Conservation (phyloP, 768 basidiomycete species). For the Lyophyllum atratum region DNA sequence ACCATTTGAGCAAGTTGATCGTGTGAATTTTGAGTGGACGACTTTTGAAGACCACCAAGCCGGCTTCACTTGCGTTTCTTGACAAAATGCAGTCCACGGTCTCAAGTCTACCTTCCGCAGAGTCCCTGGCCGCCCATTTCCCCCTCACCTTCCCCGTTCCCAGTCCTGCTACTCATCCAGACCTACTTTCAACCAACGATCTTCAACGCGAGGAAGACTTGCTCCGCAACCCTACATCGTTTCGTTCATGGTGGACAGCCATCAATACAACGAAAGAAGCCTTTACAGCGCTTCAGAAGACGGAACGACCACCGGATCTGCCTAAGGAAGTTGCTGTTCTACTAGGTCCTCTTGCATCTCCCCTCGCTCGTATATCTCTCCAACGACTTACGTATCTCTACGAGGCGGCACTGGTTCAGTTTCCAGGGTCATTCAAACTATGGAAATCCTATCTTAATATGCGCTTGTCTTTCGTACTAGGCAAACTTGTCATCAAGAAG, state of each 20-base stretch:
- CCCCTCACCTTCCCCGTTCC: constrained; percentile 88
- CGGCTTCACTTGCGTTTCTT: not conserved
- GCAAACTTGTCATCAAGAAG: constrained; percentile 70
- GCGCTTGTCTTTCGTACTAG: constrained; percentile 85
- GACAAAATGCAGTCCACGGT: constrained; percentile 59
- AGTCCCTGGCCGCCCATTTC: constrained; percentile 58
- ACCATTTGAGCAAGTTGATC: constrained; percentile 14
- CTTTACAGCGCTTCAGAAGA: constrained; percentile 56
- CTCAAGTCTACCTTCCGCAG: constrained; percentile 45
- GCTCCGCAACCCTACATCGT: constrained; percentile 85
- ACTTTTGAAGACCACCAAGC: not conserved
- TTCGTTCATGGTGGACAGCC: constrained; percentile 91
- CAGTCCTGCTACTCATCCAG: constrained; percentile 73
- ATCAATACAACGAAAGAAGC: constrained; percentile 76
- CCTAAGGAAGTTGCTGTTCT: constrained; percentile 54
- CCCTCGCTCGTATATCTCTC: constrained; percentile 70
- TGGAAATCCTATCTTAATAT: constrained; percentile 92
- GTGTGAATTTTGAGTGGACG: constrained; percentile 11
- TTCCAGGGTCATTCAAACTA: constrained; percentile 89
- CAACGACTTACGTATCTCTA: constrained; percentile 92
- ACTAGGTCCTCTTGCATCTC: constrained; percentile 79
- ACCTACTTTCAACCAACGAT: constrained; percentile 75
- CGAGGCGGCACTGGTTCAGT: constrained; percentile 85
- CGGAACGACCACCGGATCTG: constrained; percentile 49
- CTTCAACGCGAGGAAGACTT: constrained; percentile 93